Evolutionary conservation across 441 rosid species (phyloP).

Genomic region (Erodium trifolium): DNA sequence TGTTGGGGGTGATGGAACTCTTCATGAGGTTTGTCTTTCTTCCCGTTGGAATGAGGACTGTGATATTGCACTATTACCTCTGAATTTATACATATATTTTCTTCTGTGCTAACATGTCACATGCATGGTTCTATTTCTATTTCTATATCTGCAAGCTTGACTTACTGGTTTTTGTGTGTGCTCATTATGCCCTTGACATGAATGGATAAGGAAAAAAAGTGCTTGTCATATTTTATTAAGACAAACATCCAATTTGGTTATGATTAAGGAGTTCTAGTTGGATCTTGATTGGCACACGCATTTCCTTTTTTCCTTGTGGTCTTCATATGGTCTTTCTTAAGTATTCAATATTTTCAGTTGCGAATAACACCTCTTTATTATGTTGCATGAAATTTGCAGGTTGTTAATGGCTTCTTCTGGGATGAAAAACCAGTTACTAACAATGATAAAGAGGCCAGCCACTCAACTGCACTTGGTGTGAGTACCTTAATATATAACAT

Average conservation of each 20-base stretch:
- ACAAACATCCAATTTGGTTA: background rate
- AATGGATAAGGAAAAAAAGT: background rate
- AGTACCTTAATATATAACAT: conserved; percentile 24
- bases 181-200: background rate
- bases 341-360: background rate
- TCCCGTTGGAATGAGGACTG: background rate
- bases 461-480: conserved; percentile 88
- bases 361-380: background rate
- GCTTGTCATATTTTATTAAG: background rate
- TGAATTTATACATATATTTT: background rate
- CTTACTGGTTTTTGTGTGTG: background rate
- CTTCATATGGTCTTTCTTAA: background rate
- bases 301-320: background rate
- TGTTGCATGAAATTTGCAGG: conserved; percentile 39
- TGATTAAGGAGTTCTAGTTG: background rate
- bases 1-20: conserved; percentile 98
- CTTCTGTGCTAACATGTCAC: background rate
- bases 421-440: conserved; percentile 56
- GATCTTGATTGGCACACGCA: background rate
- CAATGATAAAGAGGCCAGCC: conserved; percentile 39
- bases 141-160: background rate
- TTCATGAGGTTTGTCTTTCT: conserved; percentile 64
- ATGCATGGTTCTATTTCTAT: background rate
- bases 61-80: background rate
- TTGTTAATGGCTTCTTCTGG: conserved; percentile 93